Base-by-base conservation (phyloP, 2,329 filamentous ascomycete genomes). In the Verticillium tricorpus region DNA sequence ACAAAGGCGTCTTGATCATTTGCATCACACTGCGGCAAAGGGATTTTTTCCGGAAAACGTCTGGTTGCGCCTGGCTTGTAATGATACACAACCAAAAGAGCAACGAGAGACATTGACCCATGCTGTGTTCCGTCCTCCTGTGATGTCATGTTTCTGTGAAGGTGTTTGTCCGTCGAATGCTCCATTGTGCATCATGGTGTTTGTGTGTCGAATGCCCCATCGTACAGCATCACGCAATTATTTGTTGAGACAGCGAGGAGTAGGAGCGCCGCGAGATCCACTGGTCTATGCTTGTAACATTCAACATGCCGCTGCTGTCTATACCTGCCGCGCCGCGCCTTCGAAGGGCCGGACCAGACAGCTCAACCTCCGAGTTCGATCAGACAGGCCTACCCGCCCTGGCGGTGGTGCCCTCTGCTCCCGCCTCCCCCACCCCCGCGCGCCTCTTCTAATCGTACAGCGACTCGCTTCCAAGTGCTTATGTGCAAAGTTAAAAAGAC, bases 391-490 rank as follows among this genome's bases (percentile, higher is more conserved):
- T 45, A 39, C 39, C 39, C 45, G 45, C 19, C 45, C 45, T 22
- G 45, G 45, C 19, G 45, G 45, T 52, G 45, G 45, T 22, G 19
- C 45, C 45, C 8, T 19, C 45, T 19, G n/a, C 45, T 22, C 8
- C 45, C 7, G 9, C 45, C n/a, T 25, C 11, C 22, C 19, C 11
- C 40, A n/a, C 40, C 45, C n/a, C 45, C 9, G n/a, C n/a, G n/a
- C 6, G 8, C 19, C 45, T 19, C 17, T 17, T 56, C 54, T 56
- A 32, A 56, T 56, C 54, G 54, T 56, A 56, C 54, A 56, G 54
- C 25, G 54, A 31, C 31, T 56, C 54, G 54, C 54, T 56, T 32
- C 54, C 54, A 63, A 72, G 77, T 69, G 75, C 78, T 76, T 78
- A 79, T 57, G 37, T 55, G 40, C 35, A 57, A 40, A 54, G 34